Evolutionary conservation across 1,139 yeast genomes (phyloP).

Genomic region (Meyerozyma guilliermondii): DNA sequence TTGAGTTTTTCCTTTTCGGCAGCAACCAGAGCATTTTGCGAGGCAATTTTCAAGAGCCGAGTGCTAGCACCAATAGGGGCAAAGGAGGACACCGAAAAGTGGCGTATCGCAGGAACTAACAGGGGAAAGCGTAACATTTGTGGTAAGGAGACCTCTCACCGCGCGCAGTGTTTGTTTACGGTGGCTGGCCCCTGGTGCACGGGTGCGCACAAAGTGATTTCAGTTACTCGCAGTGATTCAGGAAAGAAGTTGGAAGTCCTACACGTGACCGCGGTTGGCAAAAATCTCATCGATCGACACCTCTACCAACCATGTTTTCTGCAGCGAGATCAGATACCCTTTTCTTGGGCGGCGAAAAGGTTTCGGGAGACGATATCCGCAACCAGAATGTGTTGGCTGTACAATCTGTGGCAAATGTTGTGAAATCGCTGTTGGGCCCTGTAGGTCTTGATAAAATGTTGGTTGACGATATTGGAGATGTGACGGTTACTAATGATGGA

Average conservation of each 20-base stretch:
- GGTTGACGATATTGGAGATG: conserved; percentile 98
- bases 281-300: not conserved
- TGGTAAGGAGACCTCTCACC: not conserved
- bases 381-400: conserved; percentile 96
- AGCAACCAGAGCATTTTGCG: not conserved
- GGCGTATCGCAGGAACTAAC: not conserved
- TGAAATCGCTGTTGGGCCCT: conserved; percentile 94
- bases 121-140: not conserved
- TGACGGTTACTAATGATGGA: conserved; percentile 97
- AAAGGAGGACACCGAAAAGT: not conserved
- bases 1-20: conserved; percentile 2
- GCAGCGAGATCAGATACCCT: conserved; percentile 86
- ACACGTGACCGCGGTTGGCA: not conserved
- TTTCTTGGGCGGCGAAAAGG: conserved; percentile 92
- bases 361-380: conserved; percentile 94
- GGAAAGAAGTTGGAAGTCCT: no score
- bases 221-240: no score
- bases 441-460: conserved; percentile 98
- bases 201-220: not conserved
- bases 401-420: conserved; percentile 94
- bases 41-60: not conserved
- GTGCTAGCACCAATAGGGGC: not conserved
- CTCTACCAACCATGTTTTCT: conserved; percentile 28
- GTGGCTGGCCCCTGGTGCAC: not conserved
- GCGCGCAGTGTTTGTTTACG: not conserved